Evolutionary conservation across 441 rosid species (phyloP).

Genomic region (Populus hybrid): DNA sequence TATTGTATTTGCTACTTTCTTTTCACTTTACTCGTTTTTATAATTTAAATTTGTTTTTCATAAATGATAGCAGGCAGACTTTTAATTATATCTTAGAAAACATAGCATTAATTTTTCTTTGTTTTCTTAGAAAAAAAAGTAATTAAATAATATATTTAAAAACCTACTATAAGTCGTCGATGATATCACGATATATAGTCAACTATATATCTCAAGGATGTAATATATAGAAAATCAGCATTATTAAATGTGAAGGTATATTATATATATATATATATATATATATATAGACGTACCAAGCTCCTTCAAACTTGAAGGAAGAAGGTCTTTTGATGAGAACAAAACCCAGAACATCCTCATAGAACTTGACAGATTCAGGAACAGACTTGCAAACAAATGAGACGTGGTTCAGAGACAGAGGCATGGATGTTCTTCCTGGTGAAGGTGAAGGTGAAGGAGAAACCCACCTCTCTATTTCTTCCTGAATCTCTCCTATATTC

Average conservation of each 20-base stretch:
- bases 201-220: neutral
- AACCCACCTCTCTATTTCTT: conserved; percentile 21
- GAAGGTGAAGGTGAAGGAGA: neutral
- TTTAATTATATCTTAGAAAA: no score
- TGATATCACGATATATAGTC: no score
- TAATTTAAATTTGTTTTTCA: no score
- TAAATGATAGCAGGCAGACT: no score
- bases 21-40: no score
- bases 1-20: no score
- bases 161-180: no score
- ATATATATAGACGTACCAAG: conserved; percentile 64
- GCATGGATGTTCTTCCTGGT: conserved; percentile 21
- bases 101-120: no score
- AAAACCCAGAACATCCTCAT: conserved; percentile 52
- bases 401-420: conserved; percentile 43
- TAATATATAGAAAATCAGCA: neutral
- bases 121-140: no score
- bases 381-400: conserved; percentile 51
- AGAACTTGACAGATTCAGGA: conserved; percentile 37
- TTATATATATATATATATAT: neutral
- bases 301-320: conserved; percentile 47
- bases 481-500: conserved; percentile 25
- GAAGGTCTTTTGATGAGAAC: conserved; percentile 35
- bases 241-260: no score
- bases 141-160: no score